phyloP scores from a whole-genome alignment of 371 early-diverging fungal genomes.

The Syncephalastrum monosporum region DNA sequence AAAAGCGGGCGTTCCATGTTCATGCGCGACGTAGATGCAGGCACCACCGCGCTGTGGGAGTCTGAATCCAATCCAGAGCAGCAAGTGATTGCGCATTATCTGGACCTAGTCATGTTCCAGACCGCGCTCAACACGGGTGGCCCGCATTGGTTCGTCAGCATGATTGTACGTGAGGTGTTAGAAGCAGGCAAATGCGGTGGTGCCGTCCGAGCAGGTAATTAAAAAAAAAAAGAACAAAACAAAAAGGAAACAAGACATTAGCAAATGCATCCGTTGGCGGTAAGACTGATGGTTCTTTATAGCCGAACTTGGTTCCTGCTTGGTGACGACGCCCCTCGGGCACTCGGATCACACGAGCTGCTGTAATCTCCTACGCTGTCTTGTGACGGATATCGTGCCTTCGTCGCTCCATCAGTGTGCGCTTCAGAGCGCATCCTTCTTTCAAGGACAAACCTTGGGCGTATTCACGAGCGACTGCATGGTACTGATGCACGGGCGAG shows the following conservation, averaged over 20 bases:
- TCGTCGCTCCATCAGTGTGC: slow-evolving; percentile 24
- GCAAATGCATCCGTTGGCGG: no score
- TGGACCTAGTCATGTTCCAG: slow-evolving; percentile 50
- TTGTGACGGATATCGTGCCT: slow-evolving; percentile 39
- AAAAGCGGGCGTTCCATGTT: slow-evolving; percentile 51
- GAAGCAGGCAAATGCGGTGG: slow-evolving; percentile 52
- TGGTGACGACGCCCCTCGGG: slow-evolving; percentile 41
- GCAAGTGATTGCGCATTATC: slow-evolving; percentile 37
- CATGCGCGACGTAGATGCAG: slow-evolving; percentile 50
- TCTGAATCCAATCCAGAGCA: slow-evolving; percentile 11
- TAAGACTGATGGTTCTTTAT: not conserved
- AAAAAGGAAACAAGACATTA: not conserved
- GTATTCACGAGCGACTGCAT: slow-evolving; percentile 49
- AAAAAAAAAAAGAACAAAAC: no score
- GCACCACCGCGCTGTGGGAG: slow-evolving; percentile 32
- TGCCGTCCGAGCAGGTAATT: slow-evolving; percentile 50
- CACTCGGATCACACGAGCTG: slow-evolving; percentile 23
- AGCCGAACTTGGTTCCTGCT: slow-evolving; percentile 52
- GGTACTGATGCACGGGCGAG: slow-evolving; percentile 36
- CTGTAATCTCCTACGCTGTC: slow-evolving; percentile 31
- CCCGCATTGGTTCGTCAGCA: slow-evolving; percentile 42
- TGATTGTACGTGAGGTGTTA: slow-evolving; percentile 47
- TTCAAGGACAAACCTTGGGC: slow-evolving; percentile 54
- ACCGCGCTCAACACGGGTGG: slow-evolving; percentile 47
- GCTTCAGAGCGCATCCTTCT: slow-evolving; percentile 34